These are phyloP conservation scores for Pezicula rhizophila DNA, from an alignment of 2,329 filamentous ascomycete genomes.

Conservation along the genomic window DNA sequence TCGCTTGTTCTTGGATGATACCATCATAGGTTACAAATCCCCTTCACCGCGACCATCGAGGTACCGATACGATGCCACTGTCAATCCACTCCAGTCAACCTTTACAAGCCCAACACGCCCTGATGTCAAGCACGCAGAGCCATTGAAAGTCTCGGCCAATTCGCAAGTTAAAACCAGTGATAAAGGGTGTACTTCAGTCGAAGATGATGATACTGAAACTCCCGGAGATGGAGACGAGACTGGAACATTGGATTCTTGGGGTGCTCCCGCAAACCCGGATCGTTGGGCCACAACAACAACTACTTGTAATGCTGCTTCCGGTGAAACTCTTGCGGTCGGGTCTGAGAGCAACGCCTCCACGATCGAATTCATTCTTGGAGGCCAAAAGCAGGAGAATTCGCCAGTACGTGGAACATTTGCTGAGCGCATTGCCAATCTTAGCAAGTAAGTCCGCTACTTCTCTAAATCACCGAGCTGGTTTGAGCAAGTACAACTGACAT, in stretches of 20 bases:
- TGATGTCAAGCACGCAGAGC: too few relatives aligned
- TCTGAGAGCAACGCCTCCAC: constrained; percentile 12
- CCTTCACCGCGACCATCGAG: too few relatives aligned
- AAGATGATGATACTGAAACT: neutral
- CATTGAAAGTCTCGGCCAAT: too few relatives aligned
- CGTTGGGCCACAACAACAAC: neutral
- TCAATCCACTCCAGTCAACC: too few relatives aligned
- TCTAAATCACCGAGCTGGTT: neutral
- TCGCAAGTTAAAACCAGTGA: too few relatives aligned
- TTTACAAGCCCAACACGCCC: too few relatives aligned
- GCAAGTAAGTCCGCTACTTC: constrained; percentile 15
- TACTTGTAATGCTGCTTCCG: neutral
- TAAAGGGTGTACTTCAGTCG: neutral
- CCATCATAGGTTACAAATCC: too few relatives aligned
- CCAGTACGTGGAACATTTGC: constrained; percentile 12
- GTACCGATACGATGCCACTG: too few relatives aligned
- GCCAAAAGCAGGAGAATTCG: constrained; percentile 9
- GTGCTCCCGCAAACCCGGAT: neutral
- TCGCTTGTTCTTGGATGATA: too few relatives aligned
- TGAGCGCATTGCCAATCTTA: constrained; percentile 19
- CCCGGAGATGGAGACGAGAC: constrained; percentile 8
- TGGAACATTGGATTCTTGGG: constrained; percentile 13
- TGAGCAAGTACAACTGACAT: neutral
- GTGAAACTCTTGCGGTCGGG: neutral
- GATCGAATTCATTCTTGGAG: constrained; percentile 14